Conservation (phyloP, 805 yeast genomes). For the Tetrapisispora arboricola region DNA sequence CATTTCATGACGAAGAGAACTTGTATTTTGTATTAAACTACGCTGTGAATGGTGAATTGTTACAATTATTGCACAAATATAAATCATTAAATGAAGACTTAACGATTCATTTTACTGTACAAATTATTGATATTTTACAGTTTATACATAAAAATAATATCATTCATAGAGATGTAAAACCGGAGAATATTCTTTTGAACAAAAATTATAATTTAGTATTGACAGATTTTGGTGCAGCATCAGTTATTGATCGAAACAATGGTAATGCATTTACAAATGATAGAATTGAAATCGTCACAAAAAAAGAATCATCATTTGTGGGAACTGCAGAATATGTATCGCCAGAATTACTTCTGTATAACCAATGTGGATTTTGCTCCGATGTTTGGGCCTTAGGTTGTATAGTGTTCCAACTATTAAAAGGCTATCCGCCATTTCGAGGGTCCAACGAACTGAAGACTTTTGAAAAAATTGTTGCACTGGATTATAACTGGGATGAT, state of each 20-base stretch:
- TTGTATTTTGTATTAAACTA: conserved; percentile 87
- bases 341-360: conserved; percentile 74
- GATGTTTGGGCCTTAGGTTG: conserved; percentile 96
- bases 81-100: conserved; percentile 65
- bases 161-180: conserved; percentile 89
- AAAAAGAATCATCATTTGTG: conserved; percentile 61
- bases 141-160: conserved; percentile 86
- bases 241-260: conserved; percentile 31
- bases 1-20: conserved; percentile 86
- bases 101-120: conserved; percentile 71
- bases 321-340: conserved; percentile 97
- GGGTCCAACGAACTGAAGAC: conserved; percentile 78
- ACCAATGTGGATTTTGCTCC: conserved; percentile 71
- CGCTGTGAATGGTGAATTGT: conserved; percentile 91
- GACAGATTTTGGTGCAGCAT: conserved; percentile 97
- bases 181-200: conserved; percentile 82
- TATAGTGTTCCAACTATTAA: conserved; percentile 69
- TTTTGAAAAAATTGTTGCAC: conserved; percentile 74
- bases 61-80: conserved; percentile 52
- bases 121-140: conserved; percentile 80
- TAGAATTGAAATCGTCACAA: conserved; percentile 14
- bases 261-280: conserved; percentile 12
- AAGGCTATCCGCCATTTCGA: conserved; percentile 83
- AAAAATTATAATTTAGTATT: conserved; percentile 80
- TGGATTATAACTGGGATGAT: conserved; percentile 52